Evolutionary conservation across 257 asterid species (phyloP).

Genomic region (Nyctanthes arbortristis): DNA sequence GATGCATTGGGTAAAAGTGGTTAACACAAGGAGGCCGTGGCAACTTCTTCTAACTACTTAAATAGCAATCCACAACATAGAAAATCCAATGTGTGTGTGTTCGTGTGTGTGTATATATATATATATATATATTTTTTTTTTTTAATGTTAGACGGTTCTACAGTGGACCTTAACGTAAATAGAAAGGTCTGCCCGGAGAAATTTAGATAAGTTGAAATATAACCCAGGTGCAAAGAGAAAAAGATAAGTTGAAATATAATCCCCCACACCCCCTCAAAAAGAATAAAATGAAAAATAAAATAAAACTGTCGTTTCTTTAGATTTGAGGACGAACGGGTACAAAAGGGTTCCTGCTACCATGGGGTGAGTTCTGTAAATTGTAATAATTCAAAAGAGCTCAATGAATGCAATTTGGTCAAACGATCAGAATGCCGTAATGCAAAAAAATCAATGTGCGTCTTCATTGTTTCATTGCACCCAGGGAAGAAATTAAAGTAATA

Average conservation of each 20-base stretch:
- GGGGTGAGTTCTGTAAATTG: not conserved
- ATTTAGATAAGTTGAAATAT: not conserved
- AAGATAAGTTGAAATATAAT: not conserved
- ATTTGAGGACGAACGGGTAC: not conserved
- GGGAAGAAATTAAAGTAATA: slow-evolving; percentile 13
- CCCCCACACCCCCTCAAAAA: no score
- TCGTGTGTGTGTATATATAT: no score
- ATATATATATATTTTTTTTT: no score
- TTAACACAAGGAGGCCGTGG: slow-evolving; percentile 90
- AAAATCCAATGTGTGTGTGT: not conserved
- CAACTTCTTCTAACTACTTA: slow-evolving; percentile 58
- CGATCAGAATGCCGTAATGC: not conserved
- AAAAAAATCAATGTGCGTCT: not conserved
- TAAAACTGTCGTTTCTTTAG: not conserved
- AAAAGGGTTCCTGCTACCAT: not conserved
- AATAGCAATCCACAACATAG: not conserved
- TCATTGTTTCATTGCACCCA: not conserved
- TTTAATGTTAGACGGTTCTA: not conserved
- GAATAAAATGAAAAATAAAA: no score
- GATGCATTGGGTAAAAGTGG: slow-evolving; percentile 97
- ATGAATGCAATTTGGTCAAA: slow-evolving; percentile 5
- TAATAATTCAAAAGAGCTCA: not conserved
- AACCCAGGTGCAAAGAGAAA: not conserved
- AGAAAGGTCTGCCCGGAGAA: not conserved
- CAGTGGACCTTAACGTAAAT: not conserved